These are phyloP conservation scores for Colletotrichum simmondsii DNA, from an alignment of 2,329 filamentous ascomycete species.

Conservation along the genomic window DNA sequence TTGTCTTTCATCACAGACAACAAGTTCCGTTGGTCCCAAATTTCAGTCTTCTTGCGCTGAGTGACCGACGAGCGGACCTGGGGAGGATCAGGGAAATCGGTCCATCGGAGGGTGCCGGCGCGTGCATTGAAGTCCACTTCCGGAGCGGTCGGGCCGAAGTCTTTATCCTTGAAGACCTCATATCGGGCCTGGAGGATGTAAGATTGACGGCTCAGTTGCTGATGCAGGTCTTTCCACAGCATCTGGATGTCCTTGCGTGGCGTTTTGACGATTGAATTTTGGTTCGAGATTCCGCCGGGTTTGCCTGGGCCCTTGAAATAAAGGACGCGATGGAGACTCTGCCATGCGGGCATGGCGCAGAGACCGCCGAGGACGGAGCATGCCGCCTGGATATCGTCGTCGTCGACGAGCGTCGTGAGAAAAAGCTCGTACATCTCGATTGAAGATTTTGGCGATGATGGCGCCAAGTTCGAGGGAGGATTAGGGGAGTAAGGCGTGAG, in stretches of 20 bases:
- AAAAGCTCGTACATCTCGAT: conserved; percentile 68
- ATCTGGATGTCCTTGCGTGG: conserved; percentile 45
- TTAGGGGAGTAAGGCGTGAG: background rate
- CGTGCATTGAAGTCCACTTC: conserved; percentile 52
- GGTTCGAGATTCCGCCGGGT: conserved; percentile 57
- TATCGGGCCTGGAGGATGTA: conserved; percentile 68
- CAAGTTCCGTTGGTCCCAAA: conserved; percentile 62
- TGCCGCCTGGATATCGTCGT: conserved; percentile 59
- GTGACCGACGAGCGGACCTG: conserved; percentile 56
- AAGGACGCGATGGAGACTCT: conserved; percentile 61
- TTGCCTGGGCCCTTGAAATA: conserved; percentile 62
- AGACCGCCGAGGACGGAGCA: conserved; percentile 67
- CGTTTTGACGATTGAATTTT: conserved; percentile 41
- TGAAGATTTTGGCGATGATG: background rate
- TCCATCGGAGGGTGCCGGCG: conserved; percentile 65
- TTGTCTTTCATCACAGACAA: conserved; percentile 62
- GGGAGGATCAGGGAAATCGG: conserved; percentile 69
- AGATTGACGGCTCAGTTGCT: conserved; percentile 65
- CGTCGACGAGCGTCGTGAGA: conserved; percentile 63
- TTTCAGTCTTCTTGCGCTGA: conserved; percentile 66
- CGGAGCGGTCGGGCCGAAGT: conserved; percentile 53
- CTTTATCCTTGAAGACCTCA: conserved; percentile 59
- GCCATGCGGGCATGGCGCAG: conserved; percentile 65
- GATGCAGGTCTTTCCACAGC: conserved; percentile 65
- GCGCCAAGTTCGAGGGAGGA: too few relatives aligned